Conservation (phyloP, 2,329 filamentous ascomycete genomes). For the Pyrenochaeta sp. region DNA sequence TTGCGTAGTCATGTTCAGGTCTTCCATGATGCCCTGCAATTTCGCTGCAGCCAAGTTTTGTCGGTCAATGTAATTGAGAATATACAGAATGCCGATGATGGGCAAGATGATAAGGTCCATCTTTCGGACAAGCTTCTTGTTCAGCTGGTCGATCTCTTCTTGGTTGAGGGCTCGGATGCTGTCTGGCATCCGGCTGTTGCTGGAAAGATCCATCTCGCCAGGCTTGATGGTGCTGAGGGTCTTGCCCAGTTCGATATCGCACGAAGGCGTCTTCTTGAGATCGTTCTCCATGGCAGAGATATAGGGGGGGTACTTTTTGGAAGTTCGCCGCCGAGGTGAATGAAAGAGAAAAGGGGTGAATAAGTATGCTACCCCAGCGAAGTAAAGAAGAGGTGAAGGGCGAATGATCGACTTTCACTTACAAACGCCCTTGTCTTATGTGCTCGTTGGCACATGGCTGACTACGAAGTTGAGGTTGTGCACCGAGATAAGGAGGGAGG, state of each 20-base stretch:
- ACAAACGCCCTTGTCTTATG: slow-evolving; percentile 8
- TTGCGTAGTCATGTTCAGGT: slow-evolving; percentile 27
- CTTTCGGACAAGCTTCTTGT: slow-evolving; percentile 19
- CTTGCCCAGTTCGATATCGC: slow-evolving; percentile 6
- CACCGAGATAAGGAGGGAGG: slow-evolving; percentile 14
- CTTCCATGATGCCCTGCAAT: slow-evolving; percentile 28
- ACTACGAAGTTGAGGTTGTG: background rate
- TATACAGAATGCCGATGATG: slow-evolving; percentile 24
- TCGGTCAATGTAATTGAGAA: slow-evolving; percentile 30
- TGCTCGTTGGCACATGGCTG: background rate
- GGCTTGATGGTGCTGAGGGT: background rate
- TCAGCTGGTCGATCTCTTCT: background rate
- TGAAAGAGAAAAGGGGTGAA: background rate
- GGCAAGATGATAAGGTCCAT: slow-evolving; percentile 22
- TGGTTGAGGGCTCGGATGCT: background rate
- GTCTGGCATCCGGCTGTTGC: background rate
- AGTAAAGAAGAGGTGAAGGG: background rate
- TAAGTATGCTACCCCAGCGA: background rate
- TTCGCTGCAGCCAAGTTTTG: slow-evolving; percentile 27
- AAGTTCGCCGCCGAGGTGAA: background rate
- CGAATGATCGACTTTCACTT: slow-evolving; percentile 9
- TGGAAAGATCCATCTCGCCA: background rate
- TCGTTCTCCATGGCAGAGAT: slow-evolving; percentile 6
- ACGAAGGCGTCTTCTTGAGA: slow-evolving; percentile 2
- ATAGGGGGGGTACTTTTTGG: background rate